Conservation (phyloP, 345 rosid genomes). For the Syzygium grande region DNA sequence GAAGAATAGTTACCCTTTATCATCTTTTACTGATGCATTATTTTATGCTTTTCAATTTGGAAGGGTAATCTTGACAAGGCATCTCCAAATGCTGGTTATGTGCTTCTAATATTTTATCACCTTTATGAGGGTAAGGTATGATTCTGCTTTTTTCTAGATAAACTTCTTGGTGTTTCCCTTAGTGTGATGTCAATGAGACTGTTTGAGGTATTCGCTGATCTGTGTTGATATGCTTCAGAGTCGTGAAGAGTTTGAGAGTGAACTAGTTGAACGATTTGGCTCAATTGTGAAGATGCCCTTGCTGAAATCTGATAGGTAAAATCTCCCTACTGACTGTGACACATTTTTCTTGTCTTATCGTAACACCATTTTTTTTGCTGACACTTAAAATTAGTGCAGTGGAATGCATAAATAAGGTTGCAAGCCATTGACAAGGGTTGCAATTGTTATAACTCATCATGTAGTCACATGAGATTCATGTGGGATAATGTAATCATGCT, state of each 20-base stretch:
- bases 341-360: neutral
- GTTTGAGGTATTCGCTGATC: neutral
- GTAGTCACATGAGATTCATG: neutral
- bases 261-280: slow-evolving; percentile 84
- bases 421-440: neutral
- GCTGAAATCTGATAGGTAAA: slow-evolving; percentile 69
- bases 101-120: slow-evolving; percentile 90
- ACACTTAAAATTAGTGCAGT: neutral
- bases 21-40: slow-evolving; percentile 5
- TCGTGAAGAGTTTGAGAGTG: slow-evolving; percentile 75
- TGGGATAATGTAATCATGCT: neutral
- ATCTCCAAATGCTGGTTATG: slow-evolving; percentile 85
- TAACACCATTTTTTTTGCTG: neutral
- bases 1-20: neutral
- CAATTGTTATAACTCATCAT: neutral
- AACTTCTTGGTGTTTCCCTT: neutral
- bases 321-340: neutral
- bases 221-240: slow-evolving; percentile 33
- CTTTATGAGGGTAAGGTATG: slow-evolving; percentile 95
- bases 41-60: slow-evolving; percentile 11
- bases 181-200: neutral
- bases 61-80: slow-evolving; percentile 96
- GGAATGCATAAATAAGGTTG: neutral
- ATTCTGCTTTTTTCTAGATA: neutral
- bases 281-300: slow-evolving; percentile 88